Evolutionary conservation across 768 basidiomycete genomes (phyloP).

Genomic region (Cystobasidium ongulense): DNA sequence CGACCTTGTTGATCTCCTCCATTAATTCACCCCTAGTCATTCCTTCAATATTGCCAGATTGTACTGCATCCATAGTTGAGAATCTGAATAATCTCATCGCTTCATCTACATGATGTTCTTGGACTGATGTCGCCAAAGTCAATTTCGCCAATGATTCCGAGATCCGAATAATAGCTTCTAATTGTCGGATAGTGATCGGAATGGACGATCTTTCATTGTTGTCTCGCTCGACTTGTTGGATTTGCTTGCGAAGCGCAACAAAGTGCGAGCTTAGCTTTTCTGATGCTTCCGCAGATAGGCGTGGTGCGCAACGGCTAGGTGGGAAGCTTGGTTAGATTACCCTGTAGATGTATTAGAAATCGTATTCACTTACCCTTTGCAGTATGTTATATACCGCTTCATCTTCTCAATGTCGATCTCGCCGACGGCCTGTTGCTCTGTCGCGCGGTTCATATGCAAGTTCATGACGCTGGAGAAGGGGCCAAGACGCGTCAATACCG

Average conservation of each 20-base stretch:
- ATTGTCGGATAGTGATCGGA: constrained; percentile 92
- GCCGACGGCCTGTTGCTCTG: constrained; percentile 56
- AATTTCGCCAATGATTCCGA: constrained; percentile 94
- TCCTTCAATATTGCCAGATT: constrained; percentile 78
- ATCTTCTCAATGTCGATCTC: constrained; percentile 96
- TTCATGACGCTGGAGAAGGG: constrained; percentile 98
- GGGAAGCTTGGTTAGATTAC: neutral
- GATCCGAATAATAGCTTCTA: constrained; percentile 97
- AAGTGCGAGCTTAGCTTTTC: constrained; percentile 96
- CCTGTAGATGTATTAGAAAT: neutral
- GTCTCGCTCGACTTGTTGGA: constrained; percentile 89
- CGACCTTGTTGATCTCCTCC: constrained; percentile 79
- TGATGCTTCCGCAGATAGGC: constrained; percentile 83
- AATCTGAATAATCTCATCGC: constrained; percentile 96
- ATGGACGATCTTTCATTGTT: constrained; percentile 97
- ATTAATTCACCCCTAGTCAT: constrained; percentile 82
- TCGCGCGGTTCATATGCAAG: constrained; percentile 91
- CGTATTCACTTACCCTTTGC: constrained; percentile 64
- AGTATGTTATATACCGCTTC: constrained; percentile 94
- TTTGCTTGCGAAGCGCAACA: constrained; percentile 81
- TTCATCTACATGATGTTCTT: constrained; percentile 91
- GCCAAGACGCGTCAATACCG: constrained; percentile 4
- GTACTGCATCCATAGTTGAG: constrained; percentile 98
- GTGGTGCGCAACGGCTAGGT: constrained; percentile 84
- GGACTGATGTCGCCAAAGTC: constrained; percentile 74